Conservation (phyloP, 768 basidiomycete genomes). For the Russula foetens region DNA sequence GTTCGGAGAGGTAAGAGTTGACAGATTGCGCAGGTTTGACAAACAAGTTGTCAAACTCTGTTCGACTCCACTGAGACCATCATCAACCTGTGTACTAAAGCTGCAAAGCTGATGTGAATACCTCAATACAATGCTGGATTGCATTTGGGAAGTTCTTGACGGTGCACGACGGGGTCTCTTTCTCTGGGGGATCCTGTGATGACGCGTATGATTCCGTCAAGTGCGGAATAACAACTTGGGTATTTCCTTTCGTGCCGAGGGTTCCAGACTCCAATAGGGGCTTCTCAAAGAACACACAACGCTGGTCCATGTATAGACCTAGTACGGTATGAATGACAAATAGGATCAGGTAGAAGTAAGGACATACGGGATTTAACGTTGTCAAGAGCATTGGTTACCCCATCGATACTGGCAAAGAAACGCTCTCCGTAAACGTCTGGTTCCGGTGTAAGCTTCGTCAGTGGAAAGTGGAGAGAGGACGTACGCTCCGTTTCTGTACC, state of each 20-base stretch:
- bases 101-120: slow-evolving; percentile 28
- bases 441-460: slow-evolving; percentile 14
- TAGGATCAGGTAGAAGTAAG: neutral
- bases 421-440: slow-evolving; percentile 79
- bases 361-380: slow-evolving; percentile 89
- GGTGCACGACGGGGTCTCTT: slow-evolving; percentile 93
- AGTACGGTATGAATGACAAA: slow-evolving; percentile 4
- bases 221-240: slow-evolving; percentile 90
- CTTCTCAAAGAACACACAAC: slow-evolving; percentile 94
- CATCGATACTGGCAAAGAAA: slow-evolving; percentile 84
- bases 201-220: slow-evolving; percentile 95
- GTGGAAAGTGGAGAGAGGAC: slow-evolving; percentile 24
- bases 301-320: slow-evolving; percentile 98
- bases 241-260: slow-evolving; percentile 96
- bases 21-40: slow-evolving; percentile 91
- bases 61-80: slow-evolving; percentile 72
- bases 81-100: slow-evolving; percentile 2
- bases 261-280: slow-evolving; percentile 96
- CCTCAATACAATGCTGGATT: slow-evolving; percentile 96
- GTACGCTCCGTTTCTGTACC: slow-evolving; percentile 88
- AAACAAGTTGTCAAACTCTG: slow-evolving; percentile 87
- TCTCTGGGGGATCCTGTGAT: slow-evolving; percentile 98
- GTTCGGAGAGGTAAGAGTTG: slow-evolving; percentile 94
- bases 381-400: slow-evolving; percentile 96
- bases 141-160: slow-evolving; percentile 99